Evolutionary conservation across 73 alveolate genomes (phyloP).

Genomic region (Tetrahymena elliotti): DNA sequence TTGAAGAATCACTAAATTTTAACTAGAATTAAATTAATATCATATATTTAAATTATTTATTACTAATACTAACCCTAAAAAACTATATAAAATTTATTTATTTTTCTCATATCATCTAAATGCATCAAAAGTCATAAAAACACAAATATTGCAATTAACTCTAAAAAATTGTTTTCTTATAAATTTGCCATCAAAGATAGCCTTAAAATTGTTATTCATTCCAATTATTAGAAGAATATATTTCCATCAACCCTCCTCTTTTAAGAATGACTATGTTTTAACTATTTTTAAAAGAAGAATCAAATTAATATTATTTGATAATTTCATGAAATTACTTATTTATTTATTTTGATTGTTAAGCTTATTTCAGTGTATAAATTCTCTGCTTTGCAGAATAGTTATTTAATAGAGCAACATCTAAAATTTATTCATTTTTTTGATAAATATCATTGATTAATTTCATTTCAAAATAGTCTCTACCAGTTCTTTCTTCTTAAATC

Average conservation of each 20-base stretch:
- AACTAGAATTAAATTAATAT: no score
- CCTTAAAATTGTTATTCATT: not conserved
- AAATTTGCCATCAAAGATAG: not conserved
- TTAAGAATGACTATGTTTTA: not conserved
- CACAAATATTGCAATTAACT: no score
- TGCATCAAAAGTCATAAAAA: no score
- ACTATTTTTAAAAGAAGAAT: not conserved
- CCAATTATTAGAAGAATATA: not conserved
- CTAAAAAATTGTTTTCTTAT: not conserved
- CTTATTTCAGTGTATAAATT: not conserved
- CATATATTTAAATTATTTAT: no score
- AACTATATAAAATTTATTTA: no score
- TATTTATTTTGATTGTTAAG: not conserved
- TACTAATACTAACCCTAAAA: no score
- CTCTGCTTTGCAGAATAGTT: not conserved
- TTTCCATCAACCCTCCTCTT: not conserved
- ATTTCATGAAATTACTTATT: not conserved
- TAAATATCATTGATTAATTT: not conserved
- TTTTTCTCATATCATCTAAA: no score
- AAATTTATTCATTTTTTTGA: not conserved
- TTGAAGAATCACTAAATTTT: no score
- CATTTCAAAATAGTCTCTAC: not conserved
- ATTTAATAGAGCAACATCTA: not conserved
- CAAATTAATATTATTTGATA: not conserved
- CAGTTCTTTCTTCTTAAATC: not conserved